These are phyloP conservation scores for Echeveria elegans DNA, from an alignment of 164 flowering plant species.

Conservation along the genomic window DNA sequence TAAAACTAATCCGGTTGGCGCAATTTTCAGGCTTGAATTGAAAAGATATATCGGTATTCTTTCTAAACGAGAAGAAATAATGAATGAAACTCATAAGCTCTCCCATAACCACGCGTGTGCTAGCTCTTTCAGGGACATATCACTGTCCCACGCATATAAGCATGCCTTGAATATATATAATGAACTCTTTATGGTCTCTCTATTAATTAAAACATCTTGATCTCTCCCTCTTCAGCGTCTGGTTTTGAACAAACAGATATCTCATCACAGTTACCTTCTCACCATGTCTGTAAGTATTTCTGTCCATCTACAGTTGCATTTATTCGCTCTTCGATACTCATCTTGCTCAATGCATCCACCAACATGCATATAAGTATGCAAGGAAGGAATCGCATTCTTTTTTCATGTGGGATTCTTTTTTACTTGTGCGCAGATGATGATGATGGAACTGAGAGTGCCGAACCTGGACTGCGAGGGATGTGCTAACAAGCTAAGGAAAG, in stretches of 20 bases:
- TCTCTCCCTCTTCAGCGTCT: background rate
- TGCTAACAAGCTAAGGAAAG: conserved; percentile 58
- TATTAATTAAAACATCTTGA: background rate
- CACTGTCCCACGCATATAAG: background rate
- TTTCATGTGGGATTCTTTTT: too few relatives aligned
- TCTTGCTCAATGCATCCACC: background rate
- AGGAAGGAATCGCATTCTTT: too few relatives aligned
- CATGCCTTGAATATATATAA: background rate
- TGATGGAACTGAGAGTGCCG: conserved; percentile 67
- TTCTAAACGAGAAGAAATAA: too few relatives aligned
- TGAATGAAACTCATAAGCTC: background rate
- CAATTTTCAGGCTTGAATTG: too few relatives aligned
- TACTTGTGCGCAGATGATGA: conserved; percentile 15
- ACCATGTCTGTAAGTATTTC: conserved; percentile 1
- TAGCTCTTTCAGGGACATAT: background rate
- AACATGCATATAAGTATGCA: background rate
- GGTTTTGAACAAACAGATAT: background rate
- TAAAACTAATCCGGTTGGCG: too few relatives aligned
- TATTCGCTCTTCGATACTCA: background rate
- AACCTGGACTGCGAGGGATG: conserved; percentile 77
- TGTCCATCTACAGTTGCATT: background rate
- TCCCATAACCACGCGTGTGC: background rate
- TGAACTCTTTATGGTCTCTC: background rate
- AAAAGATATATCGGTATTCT: too few relatives aligned
- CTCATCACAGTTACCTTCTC: background rate